Evolutionary conservation across 2,329 filamentous ascomycete genomes (phyloP).

Genomic region (Aspergillus sp.): DNA sequence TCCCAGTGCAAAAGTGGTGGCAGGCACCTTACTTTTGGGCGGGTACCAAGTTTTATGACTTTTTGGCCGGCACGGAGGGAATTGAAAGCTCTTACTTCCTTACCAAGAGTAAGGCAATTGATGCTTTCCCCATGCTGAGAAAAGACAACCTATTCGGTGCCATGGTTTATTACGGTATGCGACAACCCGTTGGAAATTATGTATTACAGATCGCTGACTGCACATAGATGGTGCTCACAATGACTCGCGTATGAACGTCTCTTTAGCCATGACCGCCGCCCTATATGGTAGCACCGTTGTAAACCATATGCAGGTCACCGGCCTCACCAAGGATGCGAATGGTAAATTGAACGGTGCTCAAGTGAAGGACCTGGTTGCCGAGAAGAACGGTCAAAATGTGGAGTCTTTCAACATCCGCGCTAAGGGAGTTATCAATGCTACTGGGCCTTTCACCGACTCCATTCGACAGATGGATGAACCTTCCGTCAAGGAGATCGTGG

Average conservation of each 20-base stretch:
- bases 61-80: conserved; percentile 78
- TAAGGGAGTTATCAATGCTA: conserved; percentile 82
- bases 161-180: conserved; percentile 73
- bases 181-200: not conserved
- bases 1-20: conserved; percentile 79
- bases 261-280: conserved; percentile 81
- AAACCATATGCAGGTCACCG: conserved; percentile 78
- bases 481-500: conserved; percentile 69
- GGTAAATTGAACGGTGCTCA: conserved; percentile 70
- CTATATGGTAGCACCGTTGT: conserved; percentile 77
- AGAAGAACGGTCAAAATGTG: conserved; percentile 57
- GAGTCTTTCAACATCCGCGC: conserved; percentile 68
- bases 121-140: conserved; percentile 85
- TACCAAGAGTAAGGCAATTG: conserved; percentile 78
- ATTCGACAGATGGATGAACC: conserved; percentile 82
- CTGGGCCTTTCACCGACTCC: conserved; percentile 80
- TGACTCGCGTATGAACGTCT: conserved; percentile 88
- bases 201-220: not conserved
- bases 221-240: conserved; percentile 75
- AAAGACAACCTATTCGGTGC: conserved; percentile 73
- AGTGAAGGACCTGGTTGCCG: conserved; percentile 65
- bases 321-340: conserved; percentile 66
- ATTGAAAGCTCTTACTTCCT: conserved; percentile 88
- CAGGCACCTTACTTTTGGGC: conserved; percentile 71
- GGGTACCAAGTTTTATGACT: conserved; percentile 75